Evolutionary conservation across 108 stramenopile species (phyloP).

Genomic region (Fragilariopsis cylindrus): DNA sequence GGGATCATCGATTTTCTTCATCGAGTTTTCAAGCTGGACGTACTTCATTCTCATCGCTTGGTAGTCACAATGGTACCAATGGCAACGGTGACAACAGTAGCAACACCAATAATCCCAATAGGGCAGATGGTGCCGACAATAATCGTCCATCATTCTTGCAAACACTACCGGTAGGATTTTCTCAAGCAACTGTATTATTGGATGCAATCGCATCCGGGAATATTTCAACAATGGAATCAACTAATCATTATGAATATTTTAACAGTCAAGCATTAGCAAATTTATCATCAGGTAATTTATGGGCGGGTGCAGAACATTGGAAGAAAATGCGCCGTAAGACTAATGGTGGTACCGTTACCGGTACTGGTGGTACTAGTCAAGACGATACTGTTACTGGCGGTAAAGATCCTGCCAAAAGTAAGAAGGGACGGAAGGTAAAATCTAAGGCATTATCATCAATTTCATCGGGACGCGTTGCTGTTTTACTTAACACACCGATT

Average conservation of each 20-base stretch:
- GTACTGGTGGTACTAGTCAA: neutral
- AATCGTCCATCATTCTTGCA: neutral
- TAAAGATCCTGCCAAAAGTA: slow-evolving; percentile 18
- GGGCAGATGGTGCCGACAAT: slow-evolving; percentile 1
- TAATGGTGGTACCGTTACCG: neutral
- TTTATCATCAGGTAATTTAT: slow-evolving; percentile 66
- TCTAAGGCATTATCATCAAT: slow-evolving; percentile 5
- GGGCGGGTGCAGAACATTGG: slow-evolving; percentile 93
- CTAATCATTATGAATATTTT: slow-evolving; percentile 65
- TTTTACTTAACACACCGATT: slow-evolving; percentile 30
- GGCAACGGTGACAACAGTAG: neutral
- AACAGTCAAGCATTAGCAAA: slow-evolving; percentile 59
- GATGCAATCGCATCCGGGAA: slow-evolving; percentile 74
- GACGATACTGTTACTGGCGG: neutral
- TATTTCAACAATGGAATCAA: slow-evolving; percentile 43
- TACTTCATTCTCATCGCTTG: slow-evolving; percentile 27
- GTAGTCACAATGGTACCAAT: neutral
- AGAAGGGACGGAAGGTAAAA: slow-evolving; percentile 39
- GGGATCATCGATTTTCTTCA: slow-evolving; percentile 30
- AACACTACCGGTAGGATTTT: slow-evolving; percentile 15
- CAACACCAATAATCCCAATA: neutral
- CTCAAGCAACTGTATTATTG: slow-evolving; percentile 55
- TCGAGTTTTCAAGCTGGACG: slow-evolving; percentile 47
- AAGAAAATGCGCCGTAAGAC: slow-evolving; percentile 51
- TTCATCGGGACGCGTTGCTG: slow-evolving; percentile 24